Base-by-base conservation (phyloP, 208 protist genomes). In the Crithidia fasciculata region DNA sequence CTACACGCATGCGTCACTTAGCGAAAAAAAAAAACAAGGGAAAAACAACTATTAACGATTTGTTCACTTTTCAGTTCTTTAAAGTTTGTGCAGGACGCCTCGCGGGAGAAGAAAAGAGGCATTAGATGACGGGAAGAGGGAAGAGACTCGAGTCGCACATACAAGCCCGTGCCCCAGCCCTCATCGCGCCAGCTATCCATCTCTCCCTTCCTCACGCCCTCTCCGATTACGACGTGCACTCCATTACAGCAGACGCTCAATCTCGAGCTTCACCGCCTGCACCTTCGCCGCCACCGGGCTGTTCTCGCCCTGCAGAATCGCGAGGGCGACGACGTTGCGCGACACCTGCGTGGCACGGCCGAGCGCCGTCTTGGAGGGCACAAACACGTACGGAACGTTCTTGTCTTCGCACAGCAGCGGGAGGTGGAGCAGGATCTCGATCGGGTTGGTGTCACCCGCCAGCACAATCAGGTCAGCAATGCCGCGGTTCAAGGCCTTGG, bases 371-470 rank as follows among this genome's bases (percentile, higher is more conserved):
- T 99, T 99, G 36, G 96, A 99, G 16, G 97, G 96, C n/a, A 99
- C 98, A 80, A 99, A 99, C 13, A 99, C 97, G 90, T 99, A 99
- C 63, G 99, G 99, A 58, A 99, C 98, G 83, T 99, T 99, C 93
- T 99, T 99, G 88, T 99, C 99, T 86, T 99, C 99, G 87, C 99
- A 99, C 19, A 99, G 91, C 16, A 99, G 93, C 41, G 99, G 99
- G 13, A 99, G 88, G 89, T 99, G 99, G 19, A 99, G 88, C 13
- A 99, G 88, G 76, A 99, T 99, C 91, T 99, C 99, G 40, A 99
- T 94, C 49, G 99, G 99, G 81, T 99, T 99, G 39, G 99, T 97
- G 89, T 99, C 99, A 19, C 99, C 99, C 53, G 99, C 98, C 66
- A 99, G 96, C 36, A 99, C 91, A 80, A 99, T 98, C 28, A 99